These are phyloP conservation scores for Adansonia gregorii DNA, from an alignment of 441 rosid species.

Conservation along the genomic window DNA sequence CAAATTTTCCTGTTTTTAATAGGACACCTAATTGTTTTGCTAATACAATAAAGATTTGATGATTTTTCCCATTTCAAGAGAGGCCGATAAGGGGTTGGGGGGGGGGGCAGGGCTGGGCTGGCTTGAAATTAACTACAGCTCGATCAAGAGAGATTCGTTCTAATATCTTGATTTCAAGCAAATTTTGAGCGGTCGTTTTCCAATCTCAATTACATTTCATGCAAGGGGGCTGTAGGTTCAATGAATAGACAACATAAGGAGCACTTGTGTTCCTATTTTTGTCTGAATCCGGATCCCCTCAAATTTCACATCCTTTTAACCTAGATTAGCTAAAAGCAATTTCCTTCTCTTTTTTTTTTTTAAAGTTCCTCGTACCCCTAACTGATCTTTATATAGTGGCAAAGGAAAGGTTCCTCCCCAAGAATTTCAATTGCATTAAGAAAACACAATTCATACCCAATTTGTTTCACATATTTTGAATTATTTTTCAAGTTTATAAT, in stretches of 20 bases:
- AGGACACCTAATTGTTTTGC: too few species aligned
- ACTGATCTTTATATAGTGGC: too few species aligned
- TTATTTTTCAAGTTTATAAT: too few species aligned
- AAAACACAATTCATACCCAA: background rate
- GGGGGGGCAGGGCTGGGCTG: background rate
- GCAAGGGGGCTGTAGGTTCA: background rate
- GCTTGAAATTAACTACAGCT: background rate
- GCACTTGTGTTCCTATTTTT: background rate
- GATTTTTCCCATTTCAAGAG: too few species aligned
- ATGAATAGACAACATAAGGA: background rate
- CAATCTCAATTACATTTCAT: background rate
- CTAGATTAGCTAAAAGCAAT: background rate
- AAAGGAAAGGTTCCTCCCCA: too few species aligned
- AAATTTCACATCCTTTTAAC: background rate
- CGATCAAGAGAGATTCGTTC: background rate
- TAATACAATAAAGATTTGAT: too few species aligned
- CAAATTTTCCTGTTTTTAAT: too few species aligned
- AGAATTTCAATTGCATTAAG: background rate
- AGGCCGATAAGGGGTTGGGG: background rate
- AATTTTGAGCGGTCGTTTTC: background rate
- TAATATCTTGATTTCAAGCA: background rate
- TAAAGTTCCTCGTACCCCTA: too few species aligned
- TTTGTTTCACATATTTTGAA: background rate
- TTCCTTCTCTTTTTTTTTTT: too few species aligned
- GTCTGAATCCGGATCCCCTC: background rate